Percentiles rank a stretch among this genome's conserved stretches.
Evolutionary conservation across 306 rosid genomes (phyloP).

Genomic region (Citrullus amarus): DNA sequence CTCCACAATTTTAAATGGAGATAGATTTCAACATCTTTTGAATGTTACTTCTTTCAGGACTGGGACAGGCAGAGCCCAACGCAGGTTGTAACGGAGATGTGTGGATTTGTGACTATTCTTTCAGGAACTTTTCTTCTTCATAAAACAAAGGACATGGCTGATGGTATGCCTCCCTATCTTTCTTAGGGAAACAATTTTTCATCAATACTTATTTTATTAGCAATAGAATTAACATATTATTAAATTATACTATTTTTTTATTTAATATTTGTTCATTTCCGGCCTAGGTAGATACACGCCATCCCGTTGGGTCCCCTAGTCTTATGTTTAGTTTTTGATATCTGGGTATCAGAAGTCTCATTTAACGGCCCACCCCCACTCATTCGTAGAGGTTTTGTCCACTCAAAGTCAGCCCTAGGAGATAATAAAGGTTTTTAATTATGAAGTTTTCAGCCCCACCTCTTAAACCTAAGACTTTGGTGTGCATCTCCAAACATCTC

Average conservation of each 20-base stretch:
- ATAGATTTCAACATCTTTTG: neutral
- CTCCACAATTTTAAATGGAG: neutral
- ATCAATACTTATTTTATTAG: neutral
- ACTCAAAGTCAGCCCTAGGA: neutral
- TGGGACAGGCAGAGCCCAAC: constrained; percentile 99
- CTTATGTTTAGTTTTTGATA: neutral
- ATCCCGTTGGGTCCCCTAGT: neutral
- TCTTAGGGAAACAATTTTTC: neutral
- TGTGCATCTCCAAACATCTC: neutral
- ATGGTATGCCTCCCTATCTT: constrained; percentile 41
- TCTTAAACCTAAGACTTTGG: neutral
- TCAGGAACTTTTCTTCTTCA: constrained; percentile 99
- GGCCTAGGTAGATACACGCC: neutral
- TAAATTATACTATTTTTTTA: neutral
- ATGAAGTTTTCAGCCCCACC: neutral
- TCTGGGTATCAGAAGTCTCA: neutral
- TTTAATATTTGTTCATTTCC: neutral
- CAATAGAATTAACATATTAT: neutral
- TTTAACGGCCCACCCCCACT: neutral
- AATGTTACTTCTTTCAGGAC: constrained; percentile 53
- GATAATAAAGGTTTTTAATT: neutral
- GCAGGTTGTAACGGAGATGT: constrained; percentile 89
- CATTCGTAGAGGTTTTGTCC: neutral
- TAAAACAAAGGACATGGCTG: constrained; percentile 92
- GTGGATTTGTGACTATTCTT: constrained; percentile 98